Base-by-base conservation (phyloP, 2,329 filamentous ascomycete species). In the Xenoacremonium recifei region DNA sequence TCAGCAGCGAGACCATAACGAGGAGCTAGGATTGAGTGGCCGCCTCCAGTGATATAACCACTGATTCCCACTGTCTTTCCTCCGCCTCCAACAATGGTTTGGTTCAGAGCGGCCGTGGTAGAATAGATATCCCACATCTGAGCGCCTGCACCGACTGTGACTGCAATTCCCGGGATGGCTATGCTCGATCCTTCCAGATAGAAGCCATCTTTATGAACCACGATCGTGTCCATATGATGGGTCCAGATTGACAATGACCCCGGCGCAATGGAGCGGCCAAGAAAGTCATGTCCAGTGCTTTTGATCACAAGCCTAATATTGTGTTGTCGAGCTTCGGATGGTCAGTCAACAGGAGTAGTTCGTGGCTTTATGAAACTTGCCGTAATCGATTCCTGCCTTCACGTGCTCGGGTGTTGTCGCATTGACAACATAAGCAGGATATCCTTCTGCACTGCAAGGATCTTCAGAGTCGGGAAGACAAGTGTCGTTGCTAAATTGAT, bases 1-100 rank as follows among this genome's bases (percentile, higher is more conserved):
- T 86, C 83, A 1, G 76, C 79, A 3, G 65, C 82, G n/a, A 87
- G 61, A 0, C 83, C 82, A 47, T 76, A 76, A 2, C 63, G 67
- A 0, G 77, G 72, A 0, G 67, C 63, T 2, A 85, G 61, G 1
- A 76, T 59, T 0, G 70, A 75, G 57, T 86, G 82, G 0, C 82
- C 82, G 3, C 78, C 82, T 0, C 80, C 81, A 12, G 79, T 78
- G 3, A 75, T 65, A 39, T 79, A 86, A 0, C 82, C 82, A 6
- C 79, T 80, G 0, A 80, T 66, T 1, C 77, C 76, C 3, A 86
- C 81, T 0, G 73, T 74, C 32, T 71, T 71, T 27, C 70, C 72
- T 3, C 71, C 71, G 3, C 80, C 81, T 1, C 74, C 76, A 0
- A 85, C 73, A 4, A 82, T 63, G 2, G 69, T 68, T 13, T 77